Evolutionary conservation across 345 rosid genomes (phyloP).

Genomic region (Syzygium aromaticum): DNA sequence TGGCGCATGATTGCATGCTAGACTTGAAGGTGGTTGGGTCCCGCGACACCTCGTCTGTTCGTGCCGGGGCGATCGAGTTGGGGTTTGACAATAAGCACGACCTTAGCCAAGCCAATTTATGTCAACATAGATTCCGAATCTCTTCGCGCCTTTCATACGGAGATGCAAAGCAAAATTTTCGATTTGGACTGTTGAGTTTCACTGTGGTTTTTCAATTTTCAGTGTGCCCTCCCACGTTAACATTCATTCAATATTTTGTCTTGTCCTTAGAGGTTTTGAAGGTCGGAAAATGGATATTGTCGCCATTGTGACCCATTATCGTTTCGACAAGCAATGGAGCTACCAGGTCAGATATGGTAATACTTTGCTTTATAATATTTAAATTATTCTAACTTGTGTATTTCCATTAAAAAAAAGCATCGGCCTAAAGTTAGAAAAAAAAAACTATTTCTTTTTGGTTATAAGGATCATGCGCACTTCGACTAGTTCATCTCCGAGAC

Average conservation of each 20-base stretch:
- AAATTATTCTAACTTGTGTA: not conserved
- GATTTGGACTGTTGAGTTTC: not conserved
- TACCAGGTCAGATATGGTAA: not conserved
- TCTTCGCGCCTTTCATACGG: not conserved
- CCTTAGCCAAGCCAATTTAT: not conserved
- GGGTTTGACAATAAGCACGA: not conserved
- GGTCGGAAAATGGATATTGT: not conserved
- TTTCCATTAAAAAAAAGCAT: not conserved
- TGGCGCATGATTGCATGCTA: not conserved
- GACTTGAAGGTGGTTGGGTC: not conserved
- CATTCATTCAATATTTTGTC: not conserved
- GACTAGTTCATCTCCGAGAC: not conserved
- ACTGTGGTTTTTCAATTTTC: not conserved
- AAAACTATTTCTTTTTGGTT: not conserved
- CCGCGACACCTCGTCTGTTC: not conserved
- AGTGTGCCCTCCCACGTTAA: not conserved
- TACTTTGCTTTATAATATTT: not conserved
- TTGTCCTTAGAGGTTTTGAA: not conserved
- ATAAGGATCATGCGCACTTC: not conserved
- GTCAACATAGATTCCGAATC: not conserved
- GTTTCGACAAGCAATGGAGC: not conserved
- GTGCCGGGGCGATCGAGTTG: not conserved
- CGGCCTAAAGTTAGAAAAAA: not conserved
- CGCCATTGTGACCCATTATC: not conserved
- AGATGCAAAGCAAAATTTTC: not conserved